Conservation (phyloP, 2,329 filamentous ascomycete species). For the Penicillium griseofulvum region DNA sequence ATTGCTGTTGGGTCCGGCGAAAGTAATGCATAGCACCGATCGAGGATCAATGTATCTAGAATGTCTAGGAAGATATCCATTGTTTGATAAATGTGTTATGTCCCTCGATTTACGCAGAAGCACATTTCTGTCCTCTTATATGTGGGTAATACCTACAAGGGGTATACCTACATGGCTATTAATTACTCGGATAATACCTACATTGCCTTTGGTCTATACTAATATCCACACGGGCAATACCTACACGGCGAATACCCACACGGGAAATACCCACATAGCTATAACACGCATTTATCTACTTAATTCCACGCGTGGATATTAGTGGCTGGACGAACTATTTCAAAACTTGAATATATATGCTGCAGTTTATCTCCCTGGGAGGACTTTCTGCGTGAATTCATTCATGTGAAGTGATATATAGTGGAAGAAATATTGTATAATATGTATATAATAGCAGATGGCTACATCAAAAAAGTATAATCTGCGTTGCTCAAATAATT, state of each 20-base stretch:
- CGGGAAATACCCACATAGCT: constrained; percentile 13
- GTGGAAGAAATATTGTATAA: too few species aligned
- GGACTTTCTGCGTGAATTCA: background rate
- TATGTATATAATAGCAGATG: too few species aligned
- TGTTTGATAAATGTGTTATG: constrained; percentile 27
- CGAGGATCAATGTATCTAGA: constrained; percentile 72
- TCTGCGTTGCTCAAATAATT: background rate
- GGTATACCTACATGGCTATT: constrained; percentile 5
- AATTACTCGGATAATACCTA: background rate
- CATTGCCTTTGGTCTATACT: background rate
- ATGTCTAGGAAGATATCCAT: constrained; percentile 89
- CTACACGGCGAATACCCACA: constrained; percentile 15
- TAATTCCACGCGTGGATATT: background rate
- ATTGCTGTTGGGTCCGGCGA: constrained; percentile 14
- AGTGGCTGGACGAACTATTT: background rate
- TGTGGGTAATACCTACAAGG: background rate
- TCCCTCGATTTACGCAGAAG: background rate
- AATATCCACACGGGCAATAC: background rate
- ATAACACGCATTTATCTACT: background rate
- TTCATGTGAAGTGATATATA: too few species aligned
- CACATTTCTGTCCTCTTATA: constrained; percentile 5
- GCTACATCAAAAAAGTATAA: too few species aligned
- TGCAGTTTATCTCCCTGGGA: background rate
- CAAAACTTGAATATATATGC: background rate
- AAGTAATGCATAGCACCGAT: constrained; percentile 66